Evolutionary conservation across 495 filamentous ascomycete genomes (phyloP).

Genomic region (Sordaria brevicollis): DNA sequence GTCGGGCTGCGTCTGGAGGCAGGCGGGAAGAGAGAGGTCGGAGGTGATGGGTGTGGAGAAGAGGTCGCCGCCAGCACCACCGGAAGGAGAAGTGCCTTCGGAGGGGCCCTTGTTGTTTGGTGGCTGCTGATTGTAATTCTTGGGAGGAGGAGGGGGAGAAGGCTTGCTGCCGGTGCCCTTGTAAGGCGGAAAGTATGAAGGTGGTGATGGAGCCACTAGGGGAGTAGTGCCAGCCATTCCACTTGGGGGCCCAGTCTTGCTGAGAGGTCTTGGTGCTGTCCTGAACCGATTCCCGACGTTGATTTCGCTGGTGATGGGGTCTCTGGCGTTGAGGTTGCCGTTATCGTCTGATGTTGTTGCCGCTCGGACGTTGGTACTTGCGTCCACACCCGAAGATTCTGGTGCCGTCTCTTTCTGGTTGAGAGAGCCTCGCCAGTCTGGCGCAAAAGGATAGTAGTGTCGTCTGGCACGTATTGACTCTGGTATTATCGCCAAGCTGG

Average conservation of each 20-base stretch:
- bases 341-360: neutral
- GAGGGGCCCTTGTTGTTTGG: neutral
- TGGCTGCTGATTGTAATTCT: neutral
- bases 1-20: slow-evolving; percentile 33
- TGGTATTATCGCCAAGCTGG: neutral
- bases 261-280: neutral
- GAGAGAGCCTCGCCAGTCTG: neutral
- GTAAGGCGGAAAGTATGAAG: neutral
- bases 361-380: neutral
- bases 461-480: neutral
- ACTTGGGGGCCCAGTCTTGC: neutral
- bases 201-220: neutral
- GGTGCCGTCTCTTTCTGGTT: neutral
- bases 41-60: slow-evolving; percentile 51
- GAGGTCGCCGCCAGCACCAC: slow-evolving; percentile 20
- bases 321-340: neutral
- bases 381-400: neutral
- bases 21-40: slow-evolving; percentile 42
- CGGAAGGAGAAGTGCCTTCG: neutral
- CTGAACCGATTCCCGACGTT: neutral
- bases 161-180: neutral
- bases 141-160: neutral
- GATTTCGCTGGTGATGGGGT: neutral
- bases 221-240: neutral
- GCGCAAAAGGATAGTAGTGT: neutral